Conservation (phyloP, 2,329 filamentous ascomycete species). For the Trichoderma koningii region DNA sequence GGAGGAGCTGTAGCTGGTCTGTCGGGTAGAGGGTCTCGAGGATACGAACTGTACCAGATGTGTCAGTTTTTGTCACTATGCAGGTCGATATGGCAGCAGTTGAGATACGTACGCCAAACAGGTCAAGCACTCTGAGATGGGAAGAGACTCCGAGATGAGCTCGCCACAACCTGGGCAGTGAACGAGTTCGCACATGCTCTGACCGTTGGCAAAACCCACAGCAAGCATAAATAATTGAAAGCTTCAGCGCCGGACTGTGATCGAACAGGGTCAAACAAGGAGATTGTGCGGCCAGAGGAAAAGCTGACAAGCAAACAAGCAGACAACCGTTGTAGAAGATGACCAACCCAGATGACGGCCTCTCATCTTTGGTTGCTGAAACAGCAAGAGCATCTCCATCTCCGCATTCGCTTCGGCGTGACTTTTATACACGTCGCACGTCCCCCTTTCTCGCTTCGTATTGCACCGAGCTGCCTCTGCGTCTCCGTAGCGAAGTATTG, state of each 20-base stretch:
- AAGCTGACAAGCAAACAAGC: background rate
- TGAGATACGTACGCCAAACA: slow-evolving; percentile 28
- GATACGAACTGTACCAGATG: background rate
- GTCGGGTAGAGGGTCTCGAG: background rate
- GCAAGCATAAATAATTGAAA: background rate
- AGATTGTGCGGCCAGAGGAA: background rate
- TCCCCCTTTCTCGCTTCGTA: background rate
- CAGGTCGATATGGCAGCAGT: accelerated
- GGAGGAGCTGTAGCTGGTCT: slow-evolving; percentile 1
- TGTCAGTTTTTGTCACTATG: background rate
- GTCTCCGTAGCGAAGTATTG: background rate
- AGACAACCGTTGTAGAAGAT: background rate
- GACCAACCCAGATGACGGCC: background rate
- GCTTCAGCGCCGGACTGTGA: background rate
- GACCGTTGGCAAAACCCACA: background rate
- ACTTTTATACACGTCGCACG: slow-evolving; percentile 11
- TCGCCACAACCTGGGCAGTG: slow-evolving; percentile 31
- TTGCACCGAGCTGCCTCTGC: background rate
- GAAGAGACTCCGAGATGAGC: slow-evolving; percentile 28
- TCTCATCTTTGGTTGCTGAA: background rate
- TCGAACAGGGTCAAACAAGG: too few species aligned
- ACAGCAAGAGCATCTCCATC: background rate
- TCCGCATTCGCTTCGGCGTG: background rate
- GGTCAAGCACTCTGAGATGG: slow-evolving; percentile 31
- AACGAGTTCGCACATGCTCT: slow-evolving; percentile 25